Base-by-base conservation (phyloP, 2,329 filamentous ascomycete genomes). In the Chaetoscypha palmicola region DNA sequence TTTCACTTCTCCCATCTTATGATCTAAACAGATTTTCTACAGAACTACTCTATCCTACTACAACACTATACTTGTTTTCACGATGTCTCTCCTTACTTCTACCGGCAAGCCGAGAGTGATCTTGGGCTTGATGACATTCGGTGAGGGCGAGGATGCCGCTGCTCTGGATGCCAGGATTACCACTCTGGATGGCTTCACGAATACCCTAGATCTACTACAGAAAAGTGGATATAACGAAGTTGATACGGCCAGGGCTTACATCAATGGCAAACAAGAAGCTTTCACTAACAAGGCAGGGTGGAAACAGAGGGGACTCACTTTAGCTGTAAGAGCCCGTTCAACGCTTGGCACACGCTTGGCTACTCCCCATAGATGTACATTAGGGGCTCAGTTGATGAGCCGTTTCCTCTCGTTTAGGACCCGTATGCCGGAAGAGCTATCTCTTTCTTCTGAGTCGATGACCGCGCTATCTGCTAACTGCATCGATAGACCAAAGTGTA, bases 61-160 rank as follows among this genome's bases (percentile, higher is more conserved):
- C 19, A 20, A 21, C 19, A 17, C n/a, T 14, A 24, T n/a, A n/a
- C n/a, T 3, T 17, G 17, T 26, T 14, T 12, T 43, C 48, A 55
- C 44, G 35, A 61, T 61, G 59, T 53, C 56, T 53, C 53, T 61
- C n/a, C 19, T 46, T 19, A 46, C 51, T 11, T 20, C 17, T 19
- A 38, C 23, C 21, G 37, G 32, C 14, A 43, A 47, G 35, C 41
- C 41, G 14, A 47, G 57, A 46, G 71, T 88, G 57, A 87, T 94
- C 70, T 79, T 94, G 30, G 87, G 88, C 52, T 73, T 89, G 43
- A 92, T 94, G 88, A 90, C 83, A 60, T 89, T 88, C 68, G 85
- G 83, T 22, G 79, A 85, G 2, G 75, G 77, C 45, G 71, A 73
- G 46, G 55, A 61, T 32, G 61, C 65, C 10, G 71, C 73, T 47